phyloP scores from a whole-genome alignment of 352 stramenopile species.

The Peronospora tabacina region DNA sequence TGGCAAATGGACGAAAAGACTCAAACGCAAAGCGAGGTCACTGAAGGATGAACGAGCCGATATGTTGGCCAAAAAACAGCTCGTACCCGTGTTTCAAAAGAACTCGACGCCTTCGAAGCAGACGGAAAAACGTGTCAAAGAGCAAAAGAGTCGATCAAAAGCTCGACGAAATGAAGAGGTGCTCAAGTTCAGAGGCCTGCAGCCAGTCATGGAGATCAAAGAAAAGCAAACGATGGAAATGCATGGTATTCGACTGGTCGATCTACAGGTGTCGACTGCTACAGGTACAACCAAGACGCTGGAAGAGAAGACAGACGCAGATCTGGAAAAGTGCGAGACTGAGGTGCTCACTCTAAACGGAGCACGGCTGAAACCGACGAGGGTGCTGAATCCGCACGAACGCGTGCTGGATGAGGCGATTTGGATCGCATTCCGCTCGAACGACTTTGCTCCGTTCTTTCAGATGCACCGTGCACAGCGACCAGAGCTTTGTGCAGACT shows the following conservation, averaged over 20 bases:
- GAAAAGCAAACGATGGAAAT: conserved; percentile 55
- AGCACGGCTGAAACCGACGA: conserved; percentile 39
- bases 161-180: conserved; percentile 51
- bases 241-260: conserved; percentile 54
- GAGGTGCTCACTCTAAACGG: conserved; percentile 49
- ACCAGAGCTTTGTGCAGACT: conserved; percentile 36
- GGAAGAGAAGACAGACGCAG: neutral
- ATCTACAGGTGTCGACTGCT: conserved; percentile 33
- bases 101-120: conserved; percentile 19
- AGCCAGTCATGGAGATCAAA: conserved; percentile 39
- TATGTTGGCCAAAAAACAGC: conserved; percentile 28
- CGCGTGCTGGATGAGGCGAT: conserved; percentile 71
- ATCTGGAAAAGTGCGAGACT: conserved; percentile 9
- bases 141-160: conserved; percentile 49
- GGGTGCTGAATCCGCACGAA: conserved; percentile 73
- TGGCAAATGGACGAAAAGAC: conserved; percentile 51
- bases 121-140: conserved; percentile 32
- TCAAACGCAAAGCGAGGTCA: conserved; percentile 61
- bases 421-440: conserved; percentile 67
- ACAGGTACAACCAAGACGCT: conserved; percentile 1
- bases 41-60: conserved; percentile 50
- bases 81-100: conserved; percentile 29
- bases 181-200: conserved; percentile 40
- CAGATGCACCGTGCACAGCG: conserved; percentile 40
- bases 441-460: conserved; percentile 80